phyloP scores from a whole-genome alignment of 345 rosid genomes.

The Corymbia maculata region DNA sequence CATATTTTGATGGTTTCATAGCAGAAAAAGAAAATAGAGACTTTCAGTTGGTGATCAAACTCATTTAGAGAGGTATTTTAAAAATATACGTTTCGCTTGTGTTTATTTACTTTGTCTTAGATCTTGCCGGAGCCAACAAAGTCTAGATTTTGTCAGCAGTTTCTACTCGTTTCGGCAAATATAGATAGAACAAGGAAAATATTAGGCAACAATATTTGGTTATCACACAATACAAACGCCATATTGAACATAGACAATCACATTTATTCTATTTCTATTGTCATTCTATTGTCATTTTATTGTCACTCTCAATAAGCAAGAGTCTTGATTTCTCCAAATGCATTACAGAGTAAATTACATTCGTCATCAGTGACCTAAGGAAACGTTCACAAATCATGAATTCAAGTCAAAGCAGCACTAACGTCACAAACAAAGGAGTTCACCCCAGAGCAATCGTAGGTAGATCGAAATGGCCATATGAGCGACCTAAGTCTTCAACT shows the following conservation, averaged over 20 bases:
- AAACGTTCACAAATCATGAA: too few relatives aligned
- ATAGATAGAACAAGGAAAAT: neutral
- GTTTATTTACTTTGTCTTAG: neutral
- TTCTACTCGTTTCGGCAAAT: neutral
- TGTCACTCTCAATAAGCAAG: neutral
- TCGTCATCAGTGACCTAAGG: neutral
- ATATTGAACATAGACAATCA: neutral
- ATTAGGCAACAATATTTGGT: rapidly evolving
- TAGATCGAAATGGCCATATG: neutral
- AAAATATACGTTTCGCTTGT: neutral
- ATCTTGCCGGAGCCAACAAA: neutral
- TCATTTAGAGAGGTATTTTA: neutral
- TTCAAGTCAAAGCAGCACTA: neutral
- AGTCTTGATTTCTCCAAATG: neutral
- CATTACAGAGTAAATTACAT: neutral
- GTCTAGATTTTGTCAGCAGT: neutral
- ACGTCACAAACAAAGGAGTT: neutral
- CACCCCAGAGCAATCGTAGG: neutral
- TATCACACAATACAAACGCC: too few relatives aligned
- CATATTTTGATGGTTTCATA: too few relatives aligned
- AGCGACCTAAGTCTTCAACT: neutral
- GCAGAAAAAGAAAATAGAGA: too few relatives aligned
- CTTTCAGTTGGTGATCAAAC: neutral
- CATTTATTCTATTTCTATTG: neutral
- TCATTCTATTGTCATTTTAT: too few relatives aligned